Evolutionary conservation across 805 yeast species (phyloP), one percentile per base, ranked within the genome.

Genomic region (Suhomyces xylopsoci): DNA sequence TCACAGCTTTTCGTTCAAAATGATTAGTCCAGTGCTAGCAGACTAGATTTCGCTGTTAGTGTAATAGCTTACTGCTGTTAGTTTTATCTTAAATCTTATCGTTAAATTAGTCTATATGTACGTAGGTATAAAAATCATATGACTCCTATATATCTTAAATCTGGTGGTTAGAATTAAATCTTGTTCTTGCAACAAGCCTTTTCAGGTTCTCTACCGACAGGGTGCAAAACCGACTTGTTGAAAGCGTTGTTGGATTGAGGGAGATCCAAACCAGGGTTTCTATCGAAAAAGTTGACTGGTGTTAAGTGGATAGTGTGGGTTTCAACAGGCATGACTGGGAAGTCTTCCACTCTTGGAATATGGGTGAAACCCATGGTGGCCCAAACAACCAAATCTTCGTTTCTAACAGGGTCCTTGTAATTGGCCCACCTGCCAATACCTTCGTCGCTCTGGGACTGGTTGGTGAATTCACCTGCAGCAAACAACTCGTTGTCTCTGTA

Each of bases 291-390:
- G 52, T 88, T 87, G 61, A 81, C 76, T 50, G 96, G 96, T 45
- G 79, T 77, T 52, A 88, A 77, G 53, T 81, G 77, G 60, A 87
- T 83, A 60, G 66, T 71, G 74, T 86, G 84, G 57, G 83, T 84
- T 71, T 88, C 96, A 52, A 85, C 88, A 32, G 94, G 92, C 96
- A 88, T 88, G 49, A 88, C 92, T 47, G 96, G 96, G 86, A 88
- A 88, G 69, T 88, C 93, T 73, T 88, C 96, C 36, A 85, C 83
- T 63, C 89, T 80, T 62, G 94, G 94, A 62, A 87, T 81, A 66
- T 88, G 96, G 3, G 93, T 88, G 74, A 88, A 80, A 25, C 90
- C 91, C 66, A 88, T 67, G 45, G 94, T 87, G 58, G 88, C 87
- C 92, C 93, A 88, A 44, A 88, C 85, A 55, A 88, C 90, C 53